Percentiles rank a stretch among this genome's conserved stretches.
These are phyloP conservation scores for Phytopythium vexans DNA, from an alignment of 352 stramenopile species.

Conservation along the genomic window DNA sequence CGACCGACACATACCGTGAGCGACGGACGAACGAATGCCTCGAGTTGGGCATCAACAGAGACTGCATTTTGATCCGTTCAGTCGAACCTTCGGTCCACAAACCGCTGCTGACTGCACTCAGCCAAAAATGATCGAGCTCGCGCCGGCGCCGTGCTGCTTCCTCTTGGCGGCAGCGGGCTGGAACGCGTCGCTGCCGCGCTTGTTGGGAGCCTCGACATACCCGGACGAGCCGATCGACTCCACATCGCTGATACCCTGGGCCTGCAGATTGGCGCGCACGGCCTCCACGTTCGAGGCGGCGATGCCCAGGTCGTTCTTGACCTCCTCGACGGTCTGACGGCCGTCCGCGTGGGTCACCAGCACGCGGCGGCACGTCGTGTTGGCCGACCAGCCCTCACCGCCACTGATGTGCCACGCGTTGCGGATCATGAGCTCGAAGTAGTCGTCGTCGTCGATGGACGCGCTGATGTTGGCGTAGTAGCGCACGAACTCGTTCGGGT, in stretches of 20 bases:
- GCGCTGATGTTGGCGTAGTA: constrained; percentile 91
- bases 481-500: constrained; percentile 79
- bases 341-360: constrained; percentile 85
- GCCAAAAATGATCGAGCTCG: constrained; percentile 82
- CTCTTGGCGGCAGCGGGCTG: constrained; percentile 64
- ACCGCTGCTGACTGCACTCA: constrained; percentile 18
- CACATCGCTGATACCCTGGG: constrained; percentile 56
- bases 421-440: constrained; percentile 92
- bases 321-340: constrained; percentile 76
- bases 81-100: not conserved
- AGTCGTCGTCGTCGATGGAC: constrained; percentile 89
- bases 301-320: constrained; percentile 84
- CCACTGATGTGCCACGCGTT: constrained; percentile 87
- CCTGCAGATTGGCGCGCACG: constrained; percentile 75
- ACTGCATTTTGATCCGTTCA: not conserved
- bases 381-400: constrained; percentile 76
- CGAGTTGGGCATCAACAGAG: too few relatives aligned
- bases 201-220: constrained; percentile 54
- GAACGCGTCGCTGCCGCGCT: constrained; percentile 44
- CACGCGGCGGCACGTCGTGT: constrained; percentile 86
- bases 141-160: constrained; percentile 73
- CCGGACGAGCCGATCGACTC: constrained; percentile 41
- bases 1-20: too few relatives aligned
- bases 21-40: too few relatives aligned
- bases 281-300: constrained; percentile 58